phyloP scores from a whole-genome alignment of 2,329 filamentous ascomycete genomes.

The Westerdykella sp. region DNA sequence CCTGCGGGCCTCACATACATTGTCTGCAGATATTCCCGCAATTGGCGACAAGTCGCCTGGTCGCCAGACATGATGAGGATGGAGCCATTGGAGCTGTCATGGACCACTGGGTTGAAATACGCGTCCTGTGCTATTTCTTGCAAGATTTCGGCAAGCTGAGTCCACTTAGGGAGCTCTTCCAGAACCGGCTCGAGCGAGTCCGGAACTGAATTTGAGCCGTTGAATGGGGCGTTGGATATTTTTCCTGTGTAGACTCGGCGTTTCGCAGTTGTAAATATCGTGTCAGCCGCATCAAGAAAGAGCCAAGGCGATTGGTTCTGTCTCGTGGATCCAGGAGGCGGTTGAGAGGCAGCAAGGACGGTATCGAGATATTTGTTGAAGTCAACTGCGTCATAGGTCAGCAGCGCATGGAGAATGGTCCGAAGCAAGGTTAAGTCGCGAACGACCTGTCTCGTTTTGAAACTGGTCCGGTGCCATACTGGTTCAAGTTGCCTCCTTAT shows the following conservation, averaged over 20 bases:
- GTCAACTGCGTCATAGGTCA: conserved; percentile 82
- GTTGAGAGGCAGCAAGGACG: conserved; percentile 83
- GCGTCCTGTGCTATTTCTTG: conserved; percentile 89
- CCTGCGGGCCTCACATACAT: conserved; percentile 66
- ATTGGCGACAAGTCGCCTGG: conserved; percentile 74
- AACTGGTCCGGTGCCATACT: conserved; percentile 94
- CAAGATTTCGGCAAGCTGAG: conserved; percentile 77
- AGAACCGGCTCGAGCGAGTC: conserved; percentile 71
- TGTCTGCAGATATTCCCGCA: conserved; percentile 84
- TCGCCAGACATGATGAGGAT: conserved; percentile 95
- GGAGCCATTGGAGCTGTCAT: conserved; percentile 82
- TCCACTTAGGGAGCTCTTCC: conserved; percentile 95
- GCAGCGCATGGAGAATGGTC: conserved; percentile 70
- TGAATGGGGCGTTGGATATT: conserved; percentile 52
- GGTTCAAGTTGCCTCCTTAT: conserved; percentile 87
- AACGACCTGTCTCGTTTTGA: conserved; percentile 91
- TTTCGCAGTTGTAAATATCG: conserved; percentile 86
- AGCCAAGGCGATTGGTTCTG: conserved; percentile 94
- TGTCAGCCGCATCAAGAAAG: conserved; percentile 89
- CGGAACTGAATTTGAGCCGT: conserved; percentile 43
- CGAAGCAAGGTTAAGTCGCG: conserved; percentile 79
- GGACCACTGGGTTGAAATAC: conserved; percentile 70
- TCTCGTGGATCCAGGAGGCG: conserved; percentile 76
- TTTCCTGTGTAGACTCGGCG: conserved; percentile 76
- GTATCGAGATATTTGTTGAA: conserved; percentile 93